Evolutionary conservation across 1,139 yeast species (phyloP), one percentile per base, ranked within the genome.

Genomic region (Hansenula anomala): DNA sequence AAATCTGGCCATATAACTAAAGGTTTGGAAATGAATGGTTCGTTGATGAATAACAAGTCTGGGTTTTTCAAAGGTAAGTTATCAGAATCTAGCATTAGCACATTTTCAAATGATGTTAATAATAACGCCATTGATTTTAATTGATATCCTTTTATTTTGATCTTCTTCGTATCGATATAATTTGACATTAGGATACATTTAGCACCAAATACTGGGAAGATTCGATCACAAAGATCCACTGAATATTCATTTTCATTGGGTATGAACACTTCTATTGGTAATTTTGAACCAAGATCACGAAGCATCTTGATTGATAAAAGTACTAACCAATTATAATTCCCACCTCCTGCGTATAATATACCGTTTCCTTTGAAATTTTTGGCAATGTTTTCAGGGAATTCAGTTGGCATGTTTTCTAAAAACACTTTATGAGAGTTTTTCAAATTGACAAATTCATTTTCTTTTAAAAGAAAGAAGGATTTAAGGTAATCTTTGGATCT

Each of bases 321-420:
- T 12, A 88, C 75, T 47, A 84, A 64, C 72, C 94, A 81, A 53
- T 84, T 81, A 62, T 80, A 84, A 44, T 69, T 69, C 2, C 90
- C 92, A 31, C 95, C 95, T 20, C 92, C 92, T 17, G 84, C 89
- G 51, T 78, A 81, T 1, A 86, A 92, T 27, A 86, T 78, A 12
- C 96, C 96, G 41, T 75, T 68, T 1, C 92, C 90, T 17, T 62
- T 54, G 52, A 51, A 49, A 4, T 49, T 33, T 6, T 35, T 22
- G 2, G 45, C 42, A 6, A 54, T 28, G 1, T 38, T 34, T 2
- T 39, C 42, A 12, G 58, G 58, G 32, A 33, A 50, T 8, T 38
- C 23, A 2, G 41, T 28, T 3, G 58, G 58, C 29, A 54, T 30
- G 1, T 31, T 27, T 2, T 48, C 43, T 16, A 54, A 16, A 25